A percentile compares a stretch with the other conserved stretches of the same genome.
Conservation (phyloP, 2,329 filamentous ascomycete genomes). For the Teratosphaeria destructans region DNA sequence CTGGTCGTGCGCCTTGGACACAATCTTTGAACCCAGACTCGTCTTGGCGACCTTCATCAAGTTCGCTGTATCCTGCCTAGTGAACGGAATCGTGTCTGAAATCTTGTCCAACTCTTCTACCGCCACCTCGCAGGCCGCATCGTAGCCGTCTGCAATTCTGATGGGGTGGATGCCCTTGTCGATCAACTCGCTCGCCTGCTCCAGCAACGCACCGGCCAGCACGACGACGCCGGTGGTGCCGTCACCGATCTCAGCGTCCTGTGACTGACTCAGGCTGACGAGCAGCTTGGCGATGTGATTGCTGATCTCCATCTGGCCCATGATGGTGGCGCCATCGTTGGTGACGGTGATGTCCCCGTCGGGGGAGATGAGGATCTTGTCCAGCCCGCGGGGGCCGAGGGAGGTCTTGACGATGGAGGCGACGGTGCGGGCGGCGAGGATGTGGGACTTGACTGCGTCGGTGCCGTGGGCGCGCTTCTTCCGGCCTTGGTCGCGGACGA, state of each 20-base stretch:
- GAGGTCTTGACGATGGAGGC: slow-evolving; percentile 97
- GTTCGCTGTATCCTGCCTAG: slow-evolving; percentile 68
- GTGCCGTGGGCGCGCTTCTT: slow-evolving; percentile 96
- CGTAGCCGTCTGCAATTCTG: slow-evolving; percentile 94
- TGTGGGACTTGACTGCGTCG: slow-evolving; percentile 96
- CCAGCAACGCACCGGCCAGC: slow-evolving; percentile 82
- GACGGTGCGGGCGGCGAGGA: slow-evolving; percentile 89
- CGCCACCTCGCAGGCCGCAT: slow-evolving; percentile 93
- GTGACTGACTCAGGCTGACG: slow-evolving; percentile 94
- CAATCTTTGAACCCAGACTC: slow-evolving; percentile 95
- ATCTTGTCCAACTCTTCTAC: slow-evolving; percentile 87
- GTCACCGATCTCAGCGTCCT: slow-evolving; percentile 98
- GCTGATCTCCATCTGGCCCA: slow-evolving; percentile 94
- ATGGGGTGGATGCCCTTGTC: slow-evolving; percentile 99
- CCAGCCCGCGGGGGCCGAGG: slow-evolving; percentile 84
- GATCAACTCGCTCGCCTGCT: slow-evolving; percentile 94
- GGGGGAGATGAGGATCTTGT: slow-evolving; percentile 98
- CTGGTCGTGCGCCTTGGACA: slow-evolving; percentile 96
- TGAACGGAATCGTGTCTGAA: slow-evolving; percentile 82
- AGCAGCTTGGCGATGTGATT: slow-evolving; percentile 97
- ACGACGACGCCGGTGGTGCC: slow-evolving; percentile 97
- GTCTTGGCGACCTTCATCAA: slow-evolving; percentile 91
- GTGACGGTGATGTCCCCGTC: slow-evolving; percentile 99
- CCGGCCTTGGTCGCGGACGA: slow-evolving; percentile 95
- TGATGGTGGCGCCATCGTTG: slow-evolving; percentile 95